A percentile compares a stretch with the other conserved stretches of the same genome.
These are phyloP conservation scores for Rickenella mellea DNA, from an alignment of 768 basidiomycete species.

Conservation along the genomic window DNA sequence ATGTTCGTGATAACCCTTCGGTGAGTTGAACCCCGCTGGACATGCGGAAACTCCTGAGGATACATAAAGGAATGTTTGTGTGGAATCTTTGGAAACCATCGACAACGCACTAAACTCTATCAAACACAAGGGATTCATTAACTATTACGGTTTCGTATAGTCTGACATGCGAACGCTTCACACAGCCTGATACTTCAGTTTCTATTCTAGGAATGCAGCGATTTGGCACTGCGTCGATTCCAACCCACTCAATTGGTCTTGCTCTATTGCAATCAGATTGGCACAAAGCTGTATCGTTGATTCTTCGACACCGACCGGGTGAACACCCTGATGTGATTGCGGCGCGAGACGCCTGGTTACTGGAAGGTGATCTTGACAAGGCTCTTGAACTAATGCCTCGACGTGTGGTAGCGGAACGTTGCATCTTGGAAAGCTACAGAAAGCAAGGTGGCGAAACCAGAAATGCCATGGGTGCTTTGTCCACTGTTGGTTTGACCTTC, in stretches of 20 bases:
- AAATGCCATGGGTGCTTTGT: slow-evolving; percentile 81
- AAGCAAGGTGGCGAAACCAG: slow-evolving; percentile 69
- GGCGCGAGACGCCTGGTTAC: slow-evolving; percentile 83
- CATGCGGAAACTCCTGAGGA: slow-evolving; percentile 1
- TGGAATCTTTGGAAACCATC: slow-evolving; percentile 61
- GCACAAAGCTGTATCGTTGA: slow-evolving; percentile 75
- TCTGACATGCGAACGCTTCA: background rate
- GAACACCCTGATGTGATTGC: slow-evolving; percentile 87
- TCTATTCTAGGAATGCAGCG: slow-evolving; percentile 81
- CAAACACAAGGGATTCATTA: slow-evolving; percentile 86
- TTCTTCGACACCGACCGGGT: slow-evolving; percentile 76
- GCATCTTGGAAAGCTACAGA: slow-evolving; percentile 83
- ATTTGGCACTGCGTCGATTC: slow-evolving; percentile 93
- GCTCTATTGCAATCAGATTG: slow-evolving; percentile 85
- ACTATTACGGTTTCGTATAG: slow-evolving; percentile 93
- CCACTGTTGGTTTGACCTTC: slow-evolving; percentile 44
- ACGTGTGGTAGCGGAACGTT: slow-evolving; percentile 87
- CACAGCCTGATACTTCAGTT: background rate
- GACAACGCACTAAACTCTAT: slow-evolving; percentile 70
- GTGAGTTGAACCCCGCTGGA: slow-evolving; percentile 30
- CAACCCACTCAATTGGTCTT: slow-evolving; percentile 90
- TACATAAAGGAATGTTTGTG: slow-evolving; percentile 67
- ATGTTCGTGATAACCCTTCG: slow-evolving; percentile 89
- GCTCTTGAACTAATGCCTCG: slow-evolving; percentile 84
- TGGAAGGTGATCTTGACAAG: slow-evolving; percentile 67